Base-by-base conservation (phyloP, 352 stramenopile genomes). In the Pythium vanterpoolii region DNA sequence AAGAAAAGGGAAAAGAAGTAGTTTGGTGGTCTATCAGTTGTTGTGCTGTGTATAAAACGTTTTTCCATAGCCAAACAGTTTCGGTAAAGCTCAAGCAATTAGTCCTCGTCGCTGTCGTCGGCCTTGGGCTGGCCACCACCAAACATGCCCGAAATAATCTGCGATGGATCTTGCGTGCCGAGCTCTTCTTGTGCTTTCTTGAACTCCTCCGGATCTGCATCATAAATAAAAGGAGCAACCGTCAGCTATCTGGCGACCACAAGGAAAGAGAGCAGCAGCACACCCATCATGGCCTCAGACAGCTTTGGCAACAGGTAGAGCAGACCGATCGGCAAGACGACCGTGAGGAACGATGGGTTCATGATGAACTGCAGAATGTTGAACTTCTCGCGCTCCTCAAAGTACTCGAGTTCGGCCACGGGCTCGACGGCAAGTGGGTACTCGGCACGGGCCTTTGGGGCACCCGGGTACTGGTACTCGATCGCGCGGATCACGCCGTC, bases 171-270 rank as follows among this genome's bases (percentile, higher is more conserved):
- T 36, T 85, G 66, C 11, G 79, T 74, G 21, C 80, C 84, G 58
- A 94, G 88, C 46, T 94, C 84, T 54, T 92, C 84, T 56, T 94
- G 84, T 9, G 82, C 84, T 58, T 92, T 89, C 72, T 94, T 94
- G 71, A 90, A 87, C 50, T 94, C 84, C 40, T 94, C 84, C 1
- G 84, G 84, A 53, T 94, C 84, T 91, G 44, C n/a, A 54, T 30
- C 23, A 47, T 46, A 27, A 7, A 19, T n/a, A n/a, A n/a, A n/a
- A n/a, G n/a, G n/a, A n/a, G n/a, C n/a, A 19, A 9, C 31, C 4
- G 14, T 49, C 2, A 11, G 49, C 10, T 16, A 5, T 1, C 1
- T 33, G 9, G 6, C 11, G n/a, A 30, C 5, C 21, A 21, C 19
- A 3, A 60, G 24, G n/a, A 13, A 42, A 19, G 42, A 9, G 7